A percentile compares a stretch with the other conserved stretches of the same genome.
Conservation (phyloP, 2,329 filamentous ascomycete species). For the Pestalotiopsis sp. region DNA sequence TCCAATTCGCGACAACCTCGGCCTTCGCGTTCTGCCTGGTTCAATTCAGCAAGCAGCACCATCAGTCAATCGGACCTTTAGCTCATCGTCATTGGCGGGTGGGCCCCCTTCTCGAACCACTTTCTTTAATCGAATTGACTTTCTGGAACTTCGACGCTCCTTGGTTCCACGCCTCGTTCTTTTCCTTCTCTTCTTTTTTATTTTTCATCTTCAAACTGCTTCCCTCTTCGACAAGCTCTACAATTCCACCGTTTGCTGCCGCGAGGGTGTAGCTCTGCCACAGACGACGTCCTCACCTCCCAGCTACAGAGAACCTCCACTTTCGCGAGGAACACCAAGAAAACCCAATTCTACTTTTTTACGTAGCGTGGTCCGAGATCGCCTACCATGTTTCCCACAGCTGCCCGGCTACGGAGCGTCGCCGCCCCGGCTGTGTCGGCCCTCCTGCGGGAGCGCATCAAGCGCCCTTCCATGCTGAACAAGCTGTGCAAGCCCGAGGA, state of each 20-base stretch:
- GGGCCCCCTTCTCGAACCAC: constrained; percentile 10
- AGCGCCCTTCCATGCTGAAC: constrained; percentile 75
- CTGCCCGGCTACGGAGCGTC: constrained; percentile 34
- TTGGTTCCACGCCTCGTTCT: neutral
- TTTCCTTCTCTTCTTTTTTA: constrained; percentile 2
- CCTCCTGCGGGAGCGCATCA: constrained; percentile 74
- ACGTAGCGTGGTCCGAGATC: neutral
- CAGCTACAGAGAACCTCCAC: no score
- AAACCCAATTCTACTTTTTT: neutral
- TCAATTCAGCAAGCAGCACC: neutral
- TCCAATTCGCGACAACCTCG: constrained; percentile 1
- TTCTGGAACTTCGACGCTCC: neutral
- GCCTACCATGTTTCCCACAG: neutral
- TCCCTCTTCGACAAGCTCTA: neutral
- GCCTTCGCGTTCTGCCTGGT: constrained; percentile 3
- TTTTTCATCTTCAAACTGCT: neutral
- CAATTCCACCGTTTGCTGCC: no score
- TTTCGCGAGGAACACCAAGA: no score
- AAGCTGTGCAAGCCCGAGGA: constrained; percentile 82
- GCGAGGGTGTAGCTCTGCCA: no score
- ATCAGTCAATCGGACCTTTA: constrained; percentile 6
- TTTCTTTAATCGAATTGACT: neutral
- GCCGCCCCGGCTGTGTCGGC: constrained; percentile 65
- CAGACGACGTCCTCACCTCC: no score
- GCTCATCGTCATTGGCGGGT: constrained; percentile 3